Evolutionary conservation across 139 green algal species (phyloP), one percentile per base, ranked within the genome.

Genomic region (Micractinium conductrix): DNA sequence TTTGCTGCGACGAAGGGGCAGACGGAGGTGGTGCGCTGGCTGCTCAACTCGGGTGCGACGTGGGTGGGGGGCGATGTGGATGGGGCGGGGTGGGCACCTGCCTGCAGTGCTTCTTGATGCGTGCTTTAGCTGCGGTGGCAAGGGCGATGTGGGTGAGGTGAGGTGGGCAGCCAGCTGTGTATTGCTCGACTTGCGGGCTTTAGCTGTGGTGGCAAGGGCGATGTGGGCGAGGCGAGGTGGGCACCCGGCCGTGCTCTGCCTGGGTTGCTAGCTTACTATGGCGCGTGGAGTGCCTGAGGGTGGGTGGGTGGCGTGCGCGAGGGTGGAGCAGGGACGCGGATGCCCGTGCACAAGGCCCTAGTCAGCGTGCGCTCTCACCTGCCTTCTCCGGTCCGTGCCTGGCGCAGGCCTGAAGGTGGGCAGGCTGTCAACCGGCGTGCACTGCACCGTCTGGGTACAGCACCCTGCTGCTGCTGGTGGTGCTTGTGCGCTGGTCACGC

Each of bases 1-100:
- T 96, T 96, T 87, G 92, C 92, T 2, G 91, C 91, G 0, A 85
- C 91, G 80, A 94, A 94, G 78, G 94, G 93, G 0, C 91, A 95
- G 37, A 53, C 44, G 12, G 91, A 95, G 38, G 81, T 83, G 0
- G 69, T 81, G 0, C 74, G 90, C 22, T 71, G 72, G 30, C 84
- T 97, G 30, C 80, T 89, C 43, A 81, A 69, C 44, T 43, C 55
- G 12, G 85, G 85, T 71, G 53, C n/a, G 75, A 38, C 30, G 4
- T 63, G 4, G 53, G n/a, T n/a, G n/a, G n/a, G n/a, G n/a, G 10
- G 53, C 53, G 53, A 63, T 16, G 68, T 37, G 28, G 26, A 40
- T 35, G 70, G 30, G 33, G 68, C 37, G 7, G 53, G 24, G 8
- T 14, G 53, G 19, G 53, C 53, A 19, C 53, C 2, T 9, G 53